A percentile compares a stretch with the other conserved stretches of the same genome.
Evolutionary conservation across 129 eudicot genomes (phyloP).

Genomic region (Flaveria brownii): DNA sequence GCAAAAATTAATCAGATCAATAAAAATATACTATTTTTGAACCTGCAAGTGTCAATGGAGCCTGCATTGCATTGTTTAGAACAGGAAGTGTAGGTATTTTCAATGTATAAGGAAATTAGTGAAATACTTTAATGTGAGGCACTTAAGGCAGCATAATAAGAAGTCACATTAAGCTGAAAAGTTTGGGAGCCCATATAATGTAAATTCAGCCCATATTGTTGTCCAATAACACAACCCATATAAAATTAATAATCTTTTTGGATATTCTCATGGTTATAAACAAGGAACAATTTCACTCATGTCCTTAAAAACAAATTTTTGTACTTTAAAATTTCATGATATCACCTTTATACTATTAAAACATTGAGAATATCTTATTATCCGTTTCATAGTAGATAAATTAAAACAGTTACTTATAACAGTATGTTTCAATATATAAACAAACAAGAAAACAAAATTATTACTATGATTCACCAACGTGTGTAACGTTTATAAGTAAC

Average conservation of each 20-base stretch:
- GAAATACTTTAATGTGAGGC: constrained; percentile 72
- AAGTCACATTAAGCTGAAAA: constrained; percentile 64
- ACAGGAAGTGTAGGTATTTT: constrained; percentile 49
- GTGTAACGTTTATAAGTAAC: not conserved
- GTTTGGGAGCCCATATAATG: constrained; percentile 78
- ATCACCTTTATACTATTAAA: not conserved
- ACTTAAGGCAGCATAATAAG: constrained; percentile 82
- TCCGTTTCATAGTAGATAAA: not conserved
- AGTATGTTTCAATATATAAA: not conserved
- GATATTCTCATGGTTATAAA: not conserved
- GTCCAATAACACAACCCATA: not conserved
- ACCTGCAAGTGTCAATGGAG: constrained; percentile 25
- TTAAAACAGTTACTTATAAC: not conserved
- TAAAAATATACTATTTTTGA: not conserved
- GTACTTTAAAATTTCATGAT: not conserved
- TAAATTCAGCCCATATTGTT: constrained; percentile 7
- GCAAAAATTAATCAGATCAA: not conserved
- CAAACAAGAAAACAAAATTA: not conserved
- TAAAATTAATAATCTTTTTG: not conserved
- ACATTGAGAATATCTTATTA: not conserved
- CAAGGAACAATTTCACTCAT: not conserved
- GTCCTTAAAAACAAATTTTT: not conserved
- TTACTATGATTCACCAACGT: not conserved
- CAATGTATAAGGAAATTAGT: constrained; percentile 66
- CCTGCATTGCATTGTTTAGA: constrained; percentile 27